Evolutionary conservation across 306 rosid species (phyloP), one percentile per base, ranked within the genome.

Genomic region (Mimosa bimucronata): DNA sequence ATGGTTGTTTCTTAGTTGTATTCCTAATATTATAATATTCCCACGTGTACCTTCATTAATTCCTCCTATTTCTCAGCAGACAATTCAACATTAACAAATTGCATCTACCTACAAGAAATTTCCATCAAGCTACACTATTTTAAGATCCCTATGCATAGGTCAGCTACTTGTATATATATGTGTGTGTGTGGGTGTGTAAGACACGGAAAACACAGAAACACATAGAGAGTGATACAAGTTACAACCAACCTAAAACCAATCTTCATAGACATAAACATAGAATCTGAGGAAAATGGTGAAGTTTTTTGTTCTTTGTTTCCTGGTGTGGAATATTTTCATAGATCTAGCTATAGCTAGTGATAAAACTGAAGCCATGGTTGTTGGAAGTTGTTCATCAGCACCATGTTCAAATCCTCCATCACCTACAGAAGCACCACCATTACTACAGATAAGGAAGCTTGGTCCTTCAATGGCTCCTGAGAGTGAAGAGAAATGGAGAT

Each of bases 1-100:
- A 5, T n/a, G 83, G 77, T 78, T 84, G 70, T 82, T 64, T 70
- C 87, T 82, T 83, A 77, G 89, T 77, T 88, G 91, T 86, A 86
- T 85, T 86, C 65, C 77, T 52, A 62, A 79, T 90, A 83, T 84
- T 85, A 80, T 87, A 88, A 42, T 71, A 72, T 76, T 76, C 76
- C 77, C 90, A 79, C 88, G 86, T 84, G 86, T 61, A 69, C 15
- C 82, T 80, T 73, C 82, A 30, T 70, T 42, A 79, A 38, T 88
- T 82, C 60, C 74, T 73, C 83, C 77, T 14, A 41, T 73, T 65
- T 55, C 73, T 64, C 83, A 73, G 23, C 2, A 9, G 92, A 91
- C 97, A 91, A 66, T 74, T 57, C 84, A 81, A 77, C 82, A 73
- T 73, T 76, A 84, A 79, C 18, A 61, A 72, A 30, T 31, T 58